A percentile compares a stretch with the other conserved stretches of the same genome.
phyloP scores from a whole-genome alignment of 2,329 filamentous ascomycete genomes.

The Pseudogymnoascus sp. region DNA sequence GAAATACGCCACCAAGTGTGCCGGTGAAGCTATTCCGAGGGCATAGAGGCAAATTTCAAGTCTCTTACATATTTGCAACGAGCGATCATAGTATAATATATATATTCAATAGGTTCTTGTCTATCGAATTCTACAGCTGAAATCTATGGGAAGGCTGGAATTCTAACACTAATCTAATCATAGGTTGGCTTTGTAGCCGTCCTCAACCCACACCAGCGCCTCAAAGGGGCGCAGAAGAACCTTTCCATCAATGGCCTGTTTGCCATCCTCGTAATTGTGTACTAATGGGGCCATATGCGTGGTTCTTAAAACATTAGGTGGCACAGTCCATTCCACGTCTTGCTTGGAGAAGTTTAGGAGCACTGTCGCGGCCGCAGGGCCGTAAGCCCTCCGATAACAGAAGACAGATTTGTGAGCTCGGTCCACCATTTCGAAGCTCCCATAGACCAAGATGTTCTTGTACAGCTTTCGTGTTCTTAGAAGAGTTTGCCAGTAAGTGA shows the following conservation, averaged over 20 bases:
- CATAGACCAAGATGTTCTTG: slow-evolving; percentile 59
- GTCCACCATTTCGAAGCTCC: slow-evolving; percentile 48
- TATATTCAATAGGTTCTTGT: neutral
- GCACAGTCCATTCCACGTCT: slow-evolving; percentile 3
- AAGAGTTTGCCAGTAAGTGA: slow-evolving; percentile 53
- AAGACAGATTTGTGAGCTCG: slow-evolving; percentile 48
- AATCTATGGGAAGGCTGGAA: neutral
- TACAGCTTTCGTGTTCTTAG: slow-evolving; percentile 51
- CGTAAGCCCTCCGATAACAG: slow-evolving; percentile 39
- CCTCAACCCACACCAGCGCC: neutral
- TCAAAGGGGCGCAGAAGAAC: neutral
- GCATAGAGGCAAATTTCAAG: neutral
- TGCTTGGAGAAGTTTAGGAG: slow-evolving; percentile 23
- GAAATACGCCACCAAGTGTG: neutral
- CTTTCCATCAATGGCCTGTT: neutral
- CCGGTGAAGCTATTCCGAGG: neutral
- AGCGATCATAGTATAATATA: neutral
- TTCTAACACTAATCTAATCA: neutral
- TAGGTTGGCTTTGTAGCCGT: neutral
- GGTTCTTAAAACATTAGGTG: neutral
- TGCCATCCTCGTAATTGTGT: neutral
- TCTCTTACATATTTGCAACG: neutral
- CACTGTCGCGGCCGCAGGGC: slow-evolving; percentile 23
- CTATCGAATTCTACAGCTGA: neutral
- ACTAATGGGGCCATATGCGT: neutral